Base-by-base conservation (phyloP, 371 early-diverging fungal species). In the Racocetra persica region DNA sequence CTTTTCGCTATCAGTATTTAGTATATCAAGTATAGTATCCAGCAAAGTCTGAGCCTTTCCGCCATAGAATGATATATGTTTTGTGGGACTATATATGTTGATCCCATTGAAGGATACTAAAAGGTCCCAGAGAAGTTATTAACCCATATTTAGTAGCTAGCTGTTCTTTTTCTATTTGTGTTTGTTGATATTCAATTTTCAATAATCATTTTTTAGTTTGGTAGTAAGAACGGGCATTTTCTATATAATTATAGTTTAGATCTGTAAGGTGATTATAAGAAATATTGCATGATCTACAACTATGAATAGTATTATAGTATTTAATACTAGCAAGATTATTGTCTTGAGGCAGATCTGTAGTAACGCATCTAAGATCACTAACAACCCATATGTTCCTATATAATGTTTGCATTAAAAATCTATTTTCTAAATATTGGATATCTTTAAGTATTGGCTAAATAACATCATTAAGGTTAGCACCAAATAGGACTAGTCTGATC, bases 31-130 rank as follows among this genome's bases (percentile, higher is more conserved):
- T 52, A 36, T 76, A 36, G 3, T 5, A n/a, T 76, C 11, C 7
- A 76, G 28, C 13, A 76, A 20, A 8, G 13, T 60, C 4, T 11
- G 6, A 32, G 41, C 52, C 26, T 59, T 57, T n/a, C 24, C 14
- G 18, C n/a, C 24, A 76, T 76, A 59, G 41, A 76, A 60, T 76
- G 24, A 49, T 59, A 76, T 59, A 60, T 14, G 41, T 76, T 62
- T 22, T 76, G 41, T 72, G 55, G 36, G 11, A 16, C 52, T 54
- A 3, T 24, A 60, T 38, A 8, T 76, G 63, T 26, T 18, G 49
- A 76, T 76, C 24, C 10, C 14, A 60, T 13, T 45, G 32, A 1
- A 76, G 7, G 5, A 13, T 18, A 62, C 41, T 49, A 14, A 76
- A 60, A 51, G 60, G 24, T 8, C 16, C 36, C 6, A 10, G 6